These are phyloP conservation scores for Termitomyces sp. DNA, from an alignment of 768 basidiomycete genomes.

Conservation along the genomic window DNA sequence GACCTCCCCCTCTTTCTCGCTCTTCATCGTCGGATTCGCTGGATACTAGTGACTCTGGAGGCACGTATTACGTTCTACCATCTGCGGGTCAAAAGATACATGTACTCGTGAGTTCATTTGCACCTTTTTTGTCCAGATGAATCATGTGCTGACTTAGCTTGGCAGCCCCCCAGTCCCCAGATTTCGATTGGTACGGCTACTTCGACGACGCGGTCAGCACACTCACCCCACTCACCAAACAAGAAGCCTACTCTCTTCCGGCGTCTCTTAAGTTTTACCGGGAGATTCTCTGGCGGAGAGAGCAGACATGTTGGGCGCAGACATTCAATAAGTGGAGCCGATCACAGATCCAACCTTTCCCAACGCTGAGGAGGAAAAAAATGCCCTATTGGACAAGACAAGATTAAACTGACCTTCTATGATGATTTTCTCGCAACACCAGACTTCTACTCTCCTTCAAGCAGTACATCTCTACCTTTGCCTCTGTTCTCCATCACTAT, in stretches of 20 bases:
- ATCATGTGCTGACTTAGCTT: background rate
- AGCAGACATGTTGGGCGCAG: conserved; percentile 38
- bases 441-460: background rate
- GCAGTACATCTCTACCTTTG: background rate
- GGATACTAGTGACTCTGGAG: conserved; percentile 51
- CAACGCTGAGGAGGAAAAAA: conserved; percentile 1
- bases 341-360: conserved; percentile 13
- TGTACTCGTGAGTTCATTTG: conserved; percentile 53
- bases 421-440: background rate
- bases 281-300: conserved; percentile 35
- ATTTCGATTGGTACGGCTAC: conserved; percentile 53
- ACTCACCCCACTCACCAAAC: conserved; percentile 39
- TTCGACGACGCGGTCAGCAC: conserved; percentile 54
- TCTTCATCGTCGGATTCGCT: conserved; percentile 34
- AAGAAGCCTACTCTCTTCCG: conserved; percentile 57
- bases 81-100: conserved; percentile 70
- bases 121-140: background rate
- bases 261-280: conserved; percentile 49
- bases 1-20: conserved; percentile 15
- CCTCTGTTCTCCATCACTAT: background rate
- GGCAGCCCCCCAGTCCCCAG: conserved; percentile 36
- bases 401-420: background rate
- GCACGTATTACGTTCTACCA: conserved; percentile 74
- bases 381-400: too few relatives aligned
- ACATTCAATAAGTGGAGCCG: conserved; percentile 40